Evolutionary conservation across 148 eudicot genomes (phyloP).

Genomic region (Drosera capensis): DNA sequence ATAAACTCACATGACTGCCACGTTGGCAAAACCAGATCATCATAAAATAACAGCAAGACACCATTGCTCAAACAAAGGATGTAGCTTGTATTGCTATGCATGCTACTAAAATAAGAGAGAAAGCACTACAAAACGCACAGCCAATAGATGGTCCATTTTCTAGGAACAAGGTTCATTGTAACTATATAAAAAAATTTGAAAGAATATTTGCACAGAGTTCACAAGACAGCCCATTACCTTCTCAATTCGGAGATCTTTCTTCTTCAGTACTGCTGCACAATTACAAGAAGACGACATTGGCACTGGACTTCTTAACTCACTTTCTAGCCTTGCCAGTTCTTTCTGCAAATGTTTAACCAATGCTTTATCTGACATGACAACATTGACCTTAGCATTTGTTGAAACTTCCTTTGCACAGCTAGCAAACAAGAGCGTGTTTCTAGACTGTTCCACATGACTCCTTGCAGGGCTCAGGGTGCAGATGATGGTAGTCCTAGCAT

Average conservation of each 20-base stretch:
- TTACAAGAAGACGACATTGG: slow-evolving; percentile 52
- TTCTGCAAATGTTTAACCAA: slow-evolving; percentile 89
- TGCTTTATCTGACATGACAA: slow-evolving; percentile 96
- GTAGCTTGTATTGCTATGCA: too few relatives aligned
- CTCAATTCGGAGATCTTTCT: slow-evolving; percentile 83
- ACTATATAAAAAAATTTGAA: too few relatives aligned
- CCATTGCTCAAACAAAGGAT: too few relatives aligned
- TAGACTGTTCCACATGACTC: slow-evolving; percentile 93
- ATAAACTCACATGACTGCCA: too few relatives aligned
- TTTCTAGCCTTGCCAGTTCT: slow-evolving; percentile 82
- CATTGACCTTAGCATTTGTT: slow-evolving; percentile 93
- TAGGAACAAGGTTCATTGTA: too few relatives aligned
- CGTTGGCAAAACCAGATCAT: too few relatives aligned
- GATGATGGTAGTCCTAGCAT: slow-evolving; percentile 91
- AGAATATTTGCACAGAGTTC: neutral
- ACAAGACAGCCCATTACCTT: slow-evolving; percentile 31
- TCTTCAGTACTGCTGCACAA: slow-evolving; percentile 45
- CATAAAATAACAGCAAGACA: too few relatives aligned
- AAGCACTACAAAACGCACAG: too few relatives aligned
- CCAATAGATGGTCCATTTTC: too few relatives aligned
- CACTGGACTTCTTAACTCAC: slow-evolving; percentile 64
- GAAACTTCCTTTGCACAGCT: slow-evolving; percentile 89
- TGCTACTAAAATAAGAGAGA: too few relatives aligned
- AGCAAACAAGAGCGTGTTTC: slow-evolving; percentile 87
- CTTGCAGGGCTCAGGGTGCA: slow-evolving; percentile 94